Evolutionary conservation across 1,284 basidiomycete genomes (phyloP).

Genomic region (Cryptococcus neoformans): DNA sequence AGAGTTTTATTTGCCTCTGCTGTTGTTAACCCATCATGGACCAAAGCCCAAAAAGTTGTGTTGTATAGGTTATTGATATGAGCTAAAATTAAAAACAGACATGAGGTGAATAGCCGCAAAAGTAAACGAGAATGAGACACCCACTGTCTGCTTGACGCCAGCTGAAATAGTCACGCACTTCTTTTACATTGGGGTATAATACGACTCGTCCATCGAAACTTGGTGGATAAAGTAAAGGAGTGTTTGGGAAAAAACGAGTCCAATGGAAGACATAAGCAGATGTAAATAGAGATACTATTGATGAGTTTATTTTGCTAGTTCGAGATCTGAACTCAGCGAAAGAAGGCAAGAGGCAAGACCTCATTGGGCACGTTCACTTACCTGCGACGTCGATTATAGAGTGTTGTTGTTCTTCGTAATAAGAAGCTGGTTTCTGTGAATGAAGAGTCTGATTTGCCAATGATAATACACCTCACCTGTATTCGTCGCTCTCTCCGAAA

Average conservation of each 20-base stretch:
- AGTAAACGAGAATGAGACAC: slow-evolving; percentile 38
- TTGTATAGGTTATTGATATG: slow-evolving; percentile 99
- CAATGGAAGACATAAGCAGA: slow-evolving; percentile 88
- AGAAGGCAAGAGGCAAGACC: no score
- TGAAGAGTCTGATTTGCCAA: not conserved
- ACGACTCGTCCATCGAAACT: slow-evolving; percentile 91
- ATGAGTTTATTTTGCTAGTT: slow-evolving; percentile 77
- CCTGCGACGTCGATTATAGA: slow-evolving; percentile 80
- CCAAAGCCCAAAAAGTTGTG: slow-evolving; percentile 91
- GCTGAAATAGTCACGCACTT: slow-evolving; percentile 86
- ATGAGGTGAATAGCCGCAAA: not conserved
- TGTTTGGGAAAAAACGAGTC: slow-evolving; percentile 68
- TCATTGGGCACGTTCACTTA: slow-evolving; percentile 13
- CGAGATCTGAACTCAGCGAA: not conserved
- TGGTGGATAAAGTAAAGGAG: slow-evolving; percentile 71
- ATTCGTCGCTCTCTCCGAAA: slow-evolving; percentile 97
- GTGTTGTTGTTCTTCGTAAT: slow-evolving; percentile 65
- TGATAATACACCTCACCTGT: slow-evolving; percentile 59
- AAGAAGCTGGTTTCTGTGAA: slow-evolving; percentile 63
- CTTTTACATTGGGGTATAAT: slow-evolving; percentile 69
- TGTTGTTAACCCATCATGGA: slow-evolving; percentile 72
- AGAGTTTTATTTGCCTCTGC: slow-evolving; percentile 78
- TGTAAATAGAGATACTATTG: slow-evolving; percentile 87
- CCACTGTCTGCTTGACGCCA: slow-evolving; percentile 95
- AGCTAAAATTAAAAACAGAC: slow-evolving; percentile 54